Percentiles rank a stretch among this genome's conserved stretches.
These are phyloP conservation scores for Gossypium trilobum DNA, from an alignment of 441 rosid genomes.

Conservation along the genomic window DNA sequence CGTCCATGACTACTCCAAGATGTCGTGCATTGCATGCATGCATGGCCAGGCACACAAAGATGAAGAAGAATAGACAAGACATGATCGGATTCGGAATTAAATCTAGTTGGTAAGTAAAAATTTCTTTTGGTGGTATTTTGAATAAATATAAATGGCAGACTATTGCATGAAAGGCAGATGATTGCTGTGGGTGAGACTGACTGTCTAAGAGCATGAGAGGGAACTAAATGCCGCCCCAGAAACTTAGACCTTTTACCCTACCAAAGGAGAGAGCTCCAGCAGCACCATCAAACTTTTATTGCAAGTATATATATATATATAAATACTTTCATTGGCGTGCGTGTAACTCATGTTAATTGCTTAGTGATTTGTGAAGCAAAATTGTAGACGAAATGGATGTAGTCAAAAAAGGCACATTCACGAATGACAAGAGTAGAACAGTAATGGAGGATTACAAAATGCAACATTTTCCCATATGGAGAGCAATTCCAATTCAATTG, in stretches of 20 bases:
- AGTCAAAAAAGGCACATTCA: constrained; percentile 4
- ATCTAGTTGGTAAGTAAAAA: not conserved
- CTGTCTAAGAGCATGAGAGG: not conserved
- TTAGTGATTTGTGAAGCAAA: not conserved
- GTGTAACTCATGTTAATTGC: not conserved
- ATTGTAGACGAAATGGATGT: not conserved
- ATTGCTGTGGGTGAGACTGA: not conserved
- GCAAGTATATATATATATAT: not conserved
- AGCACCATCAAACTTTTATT: not conserved
- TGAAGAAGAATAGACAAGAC: constrained; percentile 25
- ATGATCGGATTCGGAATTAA: constrained; percentile 8
- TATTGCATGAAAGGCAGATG: not conserved
- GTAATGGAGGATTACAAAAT: not conserved
- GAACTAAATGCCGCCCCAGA: not conserved
- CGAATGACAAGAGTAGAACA: not conserved
- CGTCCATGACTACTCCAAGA: constrained; percentile 12
- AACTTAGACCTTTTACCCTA: not conserved
- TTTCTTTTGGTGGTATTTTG: not conserved
- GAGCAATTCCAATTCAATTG: constrained; percentile 17
- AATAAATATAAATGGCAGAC: not conserved
- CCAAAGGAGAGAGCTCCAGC: not conserved
- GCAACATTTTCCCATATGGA: not conserved
- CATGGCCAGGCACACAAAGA: constrained; percentile 23
- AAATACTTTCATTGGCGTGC: not conserved
- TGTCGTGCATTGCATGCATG: constrained; percentile 38